Conservation (phyloP, 179 eudicot species). For the Actinidia polygama region DNA sequence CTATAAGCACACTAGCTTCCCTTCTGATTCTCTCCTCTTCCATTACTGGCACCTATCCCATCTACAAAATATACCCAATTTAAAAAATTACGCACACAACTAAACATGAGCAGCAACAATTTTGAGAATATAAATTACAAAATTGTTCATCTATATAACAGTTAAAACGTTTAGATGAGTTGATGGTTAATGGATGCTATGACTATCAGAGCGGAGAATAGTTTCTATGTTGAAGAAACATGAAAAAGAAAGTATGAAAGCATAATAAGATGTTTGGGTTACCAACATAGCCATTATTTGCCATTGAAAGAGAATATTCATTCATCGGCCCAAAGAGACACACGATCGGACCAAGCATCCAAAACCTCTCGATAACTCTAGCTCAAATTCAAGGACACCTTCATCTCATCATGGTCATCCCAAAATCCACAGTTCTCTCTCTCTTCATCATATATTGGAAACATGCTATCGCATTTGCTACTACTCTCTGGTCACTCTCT, state of each 20-base stretch:
- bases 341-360: conserved; percentile 62
- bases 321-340: conserved; percentile 41
- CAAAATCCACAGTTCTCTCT: conserved; percentile 29
- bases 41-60: conserved; percentile 57
- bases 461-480: not conserved
- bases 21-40: conserved; percentile 51
- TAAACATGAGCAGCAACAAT: no score
- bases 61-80: conserved; percentile 21
- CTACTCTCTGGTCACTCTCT: conserved; percentile 16
- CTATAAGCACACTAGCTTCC: conserved; percentile 55
- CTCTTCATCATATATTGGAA: conserved; percentile 24
- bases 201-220: no score
- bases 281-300: conserved; percentile 47
- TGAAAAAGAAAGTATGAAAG: not conserved
- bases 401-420: conserved; percentile 29
- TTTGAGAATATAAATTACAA: no score
- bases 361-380: conserved; percentile 57
- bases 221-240: no score
- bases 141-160: no score
- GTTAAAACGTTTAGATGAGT: no score
- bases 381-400: conserved; percentile 45
- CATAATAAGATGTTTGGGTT: not conserved
- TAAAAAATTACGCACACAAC: not conserved
- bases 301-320: conserved; percentile 19
- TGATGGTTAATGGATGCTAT: no score